A percentile compares a stretch with the other conserved stretches of the same genome.
Evolutionary conservation across 768 basidiomycete genomes (phyloP).

Genomic region (Psilocybe tampanensis): DNA sequence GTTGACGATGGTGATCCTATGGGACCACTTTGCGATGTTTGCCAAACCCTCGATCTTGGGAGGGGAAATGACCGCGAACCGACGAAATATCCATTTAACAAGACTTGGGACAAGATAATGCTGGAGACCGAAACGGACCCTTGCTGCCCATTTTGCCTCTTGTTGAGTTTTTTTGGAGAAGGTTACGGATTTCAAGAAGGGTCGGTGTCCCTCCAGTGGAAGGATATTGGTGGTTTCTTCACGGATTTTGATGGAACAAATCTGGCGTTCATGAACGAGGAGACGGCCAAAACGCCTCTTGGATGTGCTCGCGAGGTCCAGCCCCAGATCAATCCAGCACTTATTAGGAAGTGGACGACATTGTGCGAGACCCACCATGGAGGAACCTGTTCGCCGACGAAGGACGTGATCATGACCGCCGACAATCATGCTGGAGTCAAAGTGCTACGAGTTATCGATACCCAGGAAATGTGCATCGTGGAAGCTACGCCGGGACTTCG

Average conservation of each 20-base stretch:
- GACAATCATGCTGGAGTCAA: background rate
- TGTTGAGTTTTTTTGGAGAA: too few relatives aligned
- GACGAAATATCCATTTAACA: too few relatives aligned
- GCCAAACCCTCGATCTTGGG: too few relatives aligned
- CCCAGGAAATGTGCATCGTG: background rate
- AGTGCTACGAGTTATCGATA: background rate
- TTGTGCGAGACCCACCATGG: background rate
- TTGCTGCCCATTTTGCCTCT: too few relatives aligned
- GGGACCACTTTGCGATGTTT: too few relatives aligned
- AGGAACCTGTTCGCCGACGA: background rate
- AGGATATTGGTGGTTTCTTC: background rate
- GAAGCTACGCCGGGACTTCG: background rate
- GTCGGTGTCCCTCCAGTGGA: too few relatives aligned
- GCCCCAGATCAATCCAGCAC: background rate
- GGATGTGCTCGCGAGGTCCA: background rate
- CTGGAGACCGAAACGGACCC: too few relatives aligned
- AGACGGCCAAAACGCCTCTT: background rate
- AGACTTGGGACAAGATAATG: too few relatives aligned
- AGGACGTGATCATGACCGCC: background rate
- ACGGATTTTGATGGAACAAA: background rate
- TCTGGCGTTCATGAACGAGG: background rate
- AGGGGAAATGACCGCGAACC: too few relatives aligned
- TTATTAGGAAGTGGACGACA: background rate
- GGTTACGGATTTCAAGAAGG: too few relatives aligned
- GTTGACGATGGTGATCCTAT: too few relatives aligned